A percentile compares a stretch with the other conserved stretches of the same genome.
Evolutionary conservation across 2,329 filamentous ascomycete genomes (phyloP).

Genomic region (Arthrobotrys conoides): DNA sequence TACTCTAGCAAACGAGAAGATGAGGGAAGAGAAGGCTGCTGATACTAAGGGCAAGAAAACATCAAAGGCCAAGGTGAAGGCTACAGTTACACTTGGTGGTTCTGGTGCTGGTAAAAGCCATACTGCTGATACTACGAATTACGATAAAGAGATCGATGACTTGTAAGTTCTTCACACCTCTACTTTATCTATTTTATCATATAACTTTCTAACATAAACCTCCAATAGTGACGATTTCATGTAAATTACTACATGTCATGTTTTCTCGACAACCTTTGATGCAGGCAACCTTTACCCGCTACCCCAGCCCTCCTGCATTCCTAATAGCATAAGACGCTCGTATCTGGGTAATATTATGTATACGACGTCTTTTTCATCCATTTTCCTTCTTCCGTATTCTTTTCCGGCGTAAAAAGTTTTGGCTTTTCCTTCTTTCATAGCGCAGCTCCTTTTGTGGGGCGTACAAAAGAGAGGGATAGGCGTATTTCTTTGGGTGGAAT

Average conservation of each 20-base stretch:
- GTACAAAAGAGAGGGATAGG: conserved; percentile 3
- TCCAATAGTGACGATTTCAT: conserved; percentile 49
- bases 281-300: not conserved
- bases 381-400: conserved; percentile 10
- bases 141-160: conserved; percentile 83
- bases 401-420: conserved; percentile 26
- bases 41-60: conserved; percentile 97
- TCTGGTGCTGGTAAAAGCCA: conserved; percentile 70
- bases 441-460: conserved; percentile 7
- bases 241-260: conserved; percentile 16
- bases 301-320: not conserved
- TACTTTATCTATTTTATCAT: not conserved
- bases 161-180: conserved; percentile 79
- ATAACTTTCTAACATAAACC: not conserved
- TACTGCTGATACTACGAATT: conserved; percentile 79
- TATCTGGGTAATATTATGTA: conserved; percentile 1
- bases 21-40: conserved; percentile 96
- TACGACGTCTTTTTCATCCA: not conserved
- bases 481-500: conserved; percentile 4
- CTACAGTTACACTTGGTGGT: conserved; percentile 78
- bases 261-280: conserved; percentile 5
- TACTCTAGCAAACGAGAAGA: conserved; percentile 95
- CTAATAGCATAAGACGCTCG: not conserved
- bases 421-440: conserved; percentile 5
- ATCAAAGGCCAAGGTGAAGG: conserved; percentile 97